A percentile compares a stretch with the other conserved stretches of the same genome.
phyloP scores from a whole-genome alignment of 225 moss, liverwort and hornwort species.

The Anthoceros angustus region DNA sequence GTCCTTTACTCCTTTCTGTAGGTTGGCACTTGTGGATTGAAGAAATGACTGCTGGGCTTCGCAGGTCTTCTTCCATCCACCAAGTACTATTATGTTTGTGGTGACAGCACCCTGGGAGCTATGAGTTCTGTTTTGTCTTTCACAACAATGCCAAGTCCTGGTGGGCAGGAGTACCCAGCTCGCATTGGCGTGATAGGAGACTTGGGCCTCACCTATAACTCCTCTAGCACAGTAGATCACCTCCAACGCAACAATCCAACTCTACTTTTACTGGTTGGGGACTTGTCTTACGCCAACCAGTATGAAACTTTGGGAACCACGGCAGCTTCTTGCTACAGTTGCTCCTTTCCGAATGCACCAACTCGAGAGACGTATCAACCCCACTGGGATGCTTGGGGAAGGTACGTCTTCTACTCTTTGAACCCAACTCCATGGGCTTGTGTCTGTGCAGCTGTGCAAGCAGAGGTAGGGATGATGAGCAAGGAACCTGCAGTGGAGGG shows the following conservation, averaged over 20 bases:
- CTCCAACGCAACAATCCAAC: slow-evolving; percentile 48
- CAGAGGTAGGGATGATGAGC: not conserved
- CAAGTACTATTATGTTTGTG: slow-evolving; percentile 64
- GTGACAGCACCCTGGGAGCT: slow-evolving; percentile 47
- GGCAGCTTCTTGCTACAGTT: slow-evolving; percentile 23
- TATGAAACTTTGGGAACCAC: slow-evolving; percentile 84
- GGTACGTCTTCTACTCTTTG: slow-evolving; percentile 19
- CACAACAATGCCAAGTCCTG: slow-evolving; percentile 48
- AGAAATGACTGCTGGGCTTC: not conserved
- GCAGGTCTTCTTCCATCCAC: slow-evolving; percentile 53
- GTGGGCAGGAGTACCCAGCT: slow-evolving; percentile 44
- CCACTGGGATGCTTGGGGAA: slow-evolving; percentile 92
- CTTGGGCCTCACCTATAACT: slow-evolving; percentile 78
- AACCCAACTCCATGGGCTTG: not conserved
- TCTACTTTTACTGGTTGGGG: slow-evolving; percentile 63
- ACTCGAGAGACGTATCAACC: slow-evolving; percentile 93
- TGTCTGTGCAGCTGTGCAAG: no score
- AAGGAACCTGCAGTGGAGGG: not conserved
- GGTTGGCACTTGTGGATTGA: not conserved
- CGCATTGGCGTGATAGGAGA: slow-evolving; percentile 72
- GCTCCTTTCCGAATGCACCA: slow-evolving; percentile 54
- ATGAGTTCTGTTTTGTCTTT: slow-evolving; percentile 65
- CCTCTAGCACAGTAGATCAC: slow-evolving; percentile 80
- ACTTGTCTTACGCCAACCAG: slow-evolving; percentile 71
- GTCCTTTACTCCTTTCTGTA: no score